Evolutionary conservation across 352 stramenopile genomes (phyloP).

Genomic region (Phytophthora sp.): DNA sequence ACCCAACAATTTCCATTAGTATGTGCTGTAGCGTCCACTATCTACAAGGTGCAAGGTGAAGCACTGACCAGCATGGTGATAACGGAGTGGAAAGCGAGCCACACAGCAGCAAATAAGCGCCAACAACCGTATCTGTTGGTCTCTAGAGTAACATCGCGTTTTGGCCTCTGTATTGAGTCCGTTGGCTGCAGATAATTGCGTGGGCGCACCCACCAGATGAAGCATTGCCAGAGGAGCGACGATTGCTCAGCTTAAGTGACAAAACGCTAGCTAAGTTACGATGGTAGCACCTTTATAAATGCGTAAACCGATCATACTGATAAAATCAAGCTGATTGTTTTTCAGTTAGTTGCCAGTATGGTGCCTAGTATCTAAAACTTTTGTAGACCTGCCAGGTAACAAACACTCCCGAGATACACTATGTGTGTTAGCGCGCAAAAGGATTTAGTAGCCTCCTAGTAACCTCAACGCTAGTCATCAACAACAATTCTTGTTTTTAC

Average conservation of each 20-base stretch:
- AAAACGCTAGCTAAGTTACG: background rate
- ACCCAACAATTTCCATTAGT: background rate
- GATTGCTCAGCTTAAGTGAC: background rate
- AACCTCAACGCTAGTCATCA: too few relatives aligned
- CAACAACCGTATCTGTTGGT: background rate
- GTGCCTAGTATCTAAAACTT: too few relatives aligned
- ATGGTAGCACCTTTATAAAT: too few relatives aligned
- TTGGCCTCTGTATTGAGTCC: background rate
- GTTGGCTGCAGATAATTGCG: background rate
- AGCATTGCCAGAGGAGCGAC: background rate
- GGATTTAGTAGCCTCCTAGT: too few relatives aligned
- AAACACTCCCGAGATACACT: too few relatives aligned
- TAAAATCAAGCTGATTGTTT: too few relatives aligned
- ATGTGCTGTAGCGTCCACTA: background rate
- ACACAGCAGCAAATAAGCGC: background rate
- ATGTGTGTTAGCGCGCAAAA: too few relatives aligned
- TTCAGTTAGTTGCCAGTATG: too few relatives aligned
- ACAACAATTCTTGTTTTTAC: too few relatives aligned
- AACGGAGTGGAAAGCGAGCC: background rate
- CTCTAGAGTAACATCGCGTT: background rate
- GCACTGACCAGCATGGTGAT: background rate
- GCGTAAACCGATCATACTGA: too few relatives aligned
- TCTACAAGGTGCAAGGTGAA: conserved; percentile 1
- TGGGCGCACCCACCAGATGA: background rate
- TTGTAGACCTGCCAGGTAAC: too few relatives aligned